phyloP scores from a whole-genome alignment of 1,139 yeast species.

The Nakaseomyces sp. region DNA sequence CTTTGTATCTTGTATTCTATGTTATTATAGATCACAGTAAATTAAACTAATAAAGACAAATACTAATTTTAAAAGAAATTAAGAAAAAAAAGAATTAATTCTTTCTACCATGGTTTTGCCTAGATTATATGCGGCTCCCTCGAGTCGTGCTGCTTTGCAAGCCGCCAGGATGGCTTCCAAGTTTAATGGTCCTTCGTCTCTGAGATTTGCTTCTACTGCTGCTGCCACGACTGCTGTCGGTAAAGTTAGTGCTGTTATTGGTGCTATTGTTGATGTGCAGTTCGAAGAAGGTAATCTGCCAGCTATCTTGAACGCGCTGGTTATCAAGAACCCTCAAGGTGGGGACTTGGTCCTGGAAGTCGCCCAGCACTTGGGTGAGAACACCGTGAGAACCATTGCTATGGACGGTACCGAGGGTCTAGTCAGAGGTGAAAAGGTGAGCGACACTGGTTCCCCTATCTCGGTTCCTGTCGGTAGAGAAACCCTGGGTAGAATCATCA shows the following conservation, averaged over 20 bases:
- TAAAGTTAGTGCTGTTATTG: constrained; percentile 96
- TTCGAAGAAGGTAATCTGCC: constrained; percentile 97
- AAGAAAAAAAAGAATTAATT: constrained; percentile 6
- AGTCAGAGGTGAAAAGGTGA: constrained; percentile 89
- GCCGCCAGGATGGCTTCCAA: constrained; percentile 74
- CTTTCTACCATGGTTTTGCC: constrained; percentile 55
- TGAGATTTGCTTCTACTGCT: constrained; percentile 52
- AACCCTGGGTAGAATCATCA: constrained; percentile 96
- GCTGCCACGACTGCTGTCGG: constrained; percentile 66
- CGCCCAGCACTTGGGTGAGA: constrained; percentile 99
- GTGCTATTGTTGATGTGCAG: constrained; percentile 99
- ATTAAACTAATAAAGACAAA: no score
- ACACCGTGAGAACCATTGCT: constrained; percentile 99
- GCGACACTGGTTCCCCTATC: constrained; percentile 97
- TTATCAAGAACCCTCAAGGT: constrained; percentile 59
- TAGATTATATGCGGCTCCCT: constrained; percentile 83
- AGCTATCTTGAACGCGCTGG: constrained; percentile 93
- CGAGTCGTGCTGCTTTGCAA: constrained; percentile 74
- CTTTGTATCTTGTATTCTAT: no score
- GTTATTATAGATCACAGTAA: no score
- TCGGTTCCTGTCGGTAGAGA: constrained; percentile 99
- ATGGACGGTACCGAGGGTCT: constrained; percentile 99
- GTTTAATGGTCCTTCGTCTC: constrained; percentile 32
- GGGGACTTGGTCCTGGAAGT: constrained; percentile 86
- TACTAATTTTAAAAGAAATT: not conserved